Evolutionary conservation across 2,329 filamentous ascomycete species (phyloP), one percentile per base, ranked within the genome.

Genomic region (Talaromyces sp.): DNA sequence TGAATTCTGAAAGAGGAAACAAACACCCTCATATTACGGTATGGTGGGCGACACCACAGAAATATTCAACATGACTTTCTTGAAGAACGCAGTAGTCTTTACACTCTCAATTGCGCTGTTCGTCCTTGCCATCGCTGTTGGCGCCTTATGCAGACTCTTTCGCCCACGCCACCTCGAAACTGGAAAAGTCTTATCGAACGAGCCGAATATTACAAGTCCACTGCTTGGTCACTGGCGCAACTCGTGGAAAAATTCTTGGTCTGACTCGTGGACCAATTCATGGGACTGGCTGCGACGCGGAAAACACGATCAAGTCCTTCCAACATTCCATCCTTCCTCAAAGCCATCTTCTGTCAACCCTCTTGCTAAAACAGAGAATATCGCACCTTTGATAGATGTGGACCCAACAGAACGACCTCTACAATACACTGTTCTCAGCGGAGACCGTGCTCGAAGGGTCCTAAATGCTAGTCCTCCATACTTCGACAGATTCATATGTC

Each of bases 271-370:
- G 50, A 24, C 14, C 39, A 63, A 31, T 56, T 63, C 61, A 31
- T 63, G 61, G 61, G 35, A 31, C n/a, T 63, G 61, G 61, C 41
- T 63, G 61, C 49, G 41, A 41, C 61, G 52, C 13, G 13, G 39
- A 7, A 47, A 22, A 35, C 39, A 63, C 13, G 39, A 57, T 13
- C 24, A 47, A 31, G 27, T 56, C 41, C 49, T 63, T 22, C 19
- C 61, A 22, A 41, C 41, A 39, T 57, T n/a, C 4, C 7, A 49
- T 10, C 7, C 37, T 27, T 14, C 16, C 27, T 31, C 52, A 24
- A 33, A 63, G 13, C 11, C 35, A 35, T 35, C 11, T n/a, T n/a
- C 1, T 27, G 31, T 47, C 19, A 22, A 7, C 39, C 35, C 49
- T 3, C 5, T 16, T 8, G 39, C 60, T n/a, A n/a, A 31, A 22